Percentiles rank a stretch among this genome's conserved stretches.
Evolutionary conservation across 768 basidiomycete genomes (phyloP).

Genomic region (Leucosporidium yakuticum): DNA sequence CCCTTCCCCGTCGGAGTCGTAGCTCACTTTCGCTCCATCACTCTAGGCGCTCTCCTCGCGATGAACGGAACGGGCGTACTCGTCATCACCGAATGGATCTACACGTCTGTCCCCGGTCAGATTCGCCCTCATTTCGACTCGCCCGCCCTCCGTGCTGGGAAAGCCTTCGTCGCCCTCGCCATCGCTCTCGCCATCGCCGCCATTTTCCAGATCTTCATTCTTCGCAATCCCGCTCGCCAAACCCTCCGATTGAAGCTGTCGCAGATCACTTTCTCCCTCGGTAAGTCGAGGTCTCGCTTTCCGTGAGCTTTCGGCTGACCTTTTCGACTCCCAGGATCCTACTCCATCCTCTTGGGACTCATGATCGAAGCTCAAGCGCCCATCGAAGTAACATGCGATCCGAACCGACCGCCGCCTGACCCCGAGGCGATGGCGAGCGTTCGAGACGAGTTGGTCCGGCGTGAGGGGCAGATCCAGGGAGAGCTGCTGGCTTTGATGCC

Average conservation of each 20-base stretch:
- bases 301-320: background rate
- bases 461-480: slow-evolving; percentile 39
- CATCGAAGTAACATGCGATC: slow-evolving; percentile 18
- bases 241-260: slow-evolving; percentile 37
- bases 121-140: slow-evolving; percentile 33
- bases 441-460: slow-evolving; percentile 35
- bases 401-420: slow-evolving; percentile 24
- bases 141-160: slow-evolving; percentile 38
- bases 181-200: slow-evolving; percentile 40
- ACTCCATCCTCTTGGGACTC: background rate
- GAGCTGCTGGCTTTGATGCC: slow-evolving; percentile 37
- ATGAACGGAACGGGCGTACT: slow-evolving; percentile 14
- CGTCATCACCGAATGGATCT: slow-evolving; percentile 36
- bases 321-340: background rate
- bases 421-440: slow-evolving; percentile 27
- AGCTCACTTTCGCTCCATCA: no score
- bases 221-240: slow-evolving; percentile 39
- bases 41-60: slow-evolving; percentile 26
- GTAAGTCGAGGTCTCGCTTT: slow-evolving; percentile 11
- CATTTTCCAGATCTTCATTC: slow-evolving; percentile 40
- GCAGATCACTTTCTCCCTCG: slow-evolving; percentile 18
- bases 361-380: background rate
- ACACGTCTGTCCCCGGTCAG: slow-evolving; percentile 33
- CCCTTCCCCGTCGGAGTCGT: slow-evolving; percentile 26
- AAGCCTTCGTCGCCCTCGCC: slow-evolving; percentile 38